Percentiles rank a stretch among this genome's conserved stretches.
These are phyloP conservation scores for Melastoma candidum DNA, from an alignment of 441 rosid species.

Conservation along the genomic window DNA sequence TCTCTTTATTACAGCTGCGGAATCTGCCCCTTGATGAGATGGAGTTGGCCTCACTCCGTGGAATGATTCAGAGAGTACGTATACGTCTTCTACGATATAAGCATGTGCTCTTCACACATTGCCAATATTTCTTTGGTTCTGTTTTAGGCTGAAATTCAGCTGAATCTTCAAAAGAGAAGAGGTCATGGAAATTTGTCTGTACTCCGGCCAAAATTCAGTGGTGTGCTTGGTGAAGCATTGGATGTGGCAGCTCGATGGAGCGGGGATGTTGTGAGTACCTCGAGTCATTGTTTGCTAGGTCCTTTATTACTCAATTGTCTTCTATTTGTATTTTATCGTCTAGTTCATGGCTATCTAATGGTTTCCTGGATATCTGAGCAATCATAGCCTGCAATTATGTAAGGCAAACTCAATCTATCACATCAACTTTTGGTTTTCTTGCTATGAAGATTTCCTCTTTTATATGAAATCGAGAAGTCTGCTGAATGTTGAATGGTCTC, in stretches of 20 bases:
- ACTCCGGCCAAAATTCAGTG: conserved; percentile 90
- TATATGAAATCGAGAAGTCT: too few relatives aligned
- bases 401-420: too few relatives aligned
- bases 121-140: conserved; percentile 16
- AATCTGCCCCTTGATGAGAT: conserved; percentile 86
- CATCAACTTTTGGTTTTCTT: too few relatives aligned
- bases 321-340: neutral
- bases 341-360: neutral
- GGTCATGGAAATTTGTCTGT: conserved; percentile 94
- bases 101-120: conserved; percentile 3
- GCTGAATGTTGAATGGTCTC: too few relatives aligned
- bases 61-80: conserved; percentile 81
- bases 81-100: neutral
- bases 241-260: conserved; percentile 99
- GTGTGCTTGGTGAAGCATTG: conserved; percentile 95
- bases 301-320: neutral
- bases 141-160: conserved; percentile 96
- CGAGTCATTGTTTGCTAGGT: neutral
- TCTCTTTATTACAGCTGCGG: too few relatives aligned
- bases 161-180: conserved; percentile 91
- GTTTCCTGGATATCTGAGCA: too few relatives aligned
- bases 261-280: conserved; percentile 94
- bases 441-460: too few relatives aligned
- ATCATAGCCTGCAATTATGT: too few relatives aligned
- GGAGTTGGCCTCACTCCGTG: conserved; percentile 96